A percentile compares a stretch with the other conserved stretches of the same genome.
Conservation (phyloP, 352 stramenopile species). For the Albugo laibachii region DNA sequence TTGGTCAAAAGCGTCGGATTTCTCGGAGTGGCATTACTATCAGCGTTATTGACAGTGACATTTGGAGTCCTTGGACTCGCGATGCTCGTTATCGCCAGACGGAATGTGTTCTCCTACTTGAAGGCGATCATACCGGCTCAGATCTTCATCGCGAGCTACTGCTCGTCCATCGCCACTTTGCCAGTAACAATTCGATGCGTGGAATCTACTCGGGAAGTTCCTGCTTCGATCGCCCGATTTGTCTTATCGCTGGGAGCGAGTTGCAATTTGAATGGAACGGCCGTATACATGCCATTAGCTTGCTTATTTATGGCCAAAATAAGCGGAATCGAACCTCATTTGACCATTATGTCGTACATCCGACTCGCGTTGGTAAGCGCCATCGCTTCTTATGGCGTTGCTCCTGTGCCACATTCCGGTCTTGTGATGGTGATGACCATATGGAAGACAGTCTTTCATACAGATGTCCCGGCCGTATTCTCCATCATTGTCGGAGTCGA, state of each 20-base stretch:
- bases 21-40: conserved; percentile 21
- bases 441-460: conserved; percentile 43
- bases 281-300: conserved; percentile 47
- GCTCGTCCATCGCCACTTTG: conserved; percentile 61
- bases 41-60: conserved; percentile 23
- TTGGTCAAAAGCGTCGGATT: conserved; percentile 29
- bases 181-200: conserved; percentile 60
- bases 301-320: conserved; percentile 60
- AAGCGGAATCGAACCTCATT: conserved; percentile 20
- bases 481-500: conserved; percentile 43
- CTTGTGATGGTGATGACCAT: conserved; percentile 67
- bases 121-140: conserved; percentile 45
- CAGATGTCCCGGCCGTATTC: conserved; percentile 35
- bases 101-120: conserved; percentile 50
- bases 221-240: conserved; percentile 31
- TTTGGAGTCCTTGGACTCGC: conserved; percentile 27
- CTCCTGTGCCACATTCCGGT: conserved; percentile 44
- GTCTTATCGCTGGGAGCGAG: conserved; percentile 44
- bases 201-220: conserved; percentile 39
- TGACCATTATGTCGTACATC: conserved; percentile 36
- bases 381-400: conserved; percentile 47
- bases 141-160: conserved; percentile 58
- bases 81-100: conserved; percentile 30
- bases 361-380: conserved; percentile 41
- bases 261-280: conserved; percentile 52